Conservation (phyloP, 1,284 basidiomycete genomes). For the Ganoderma lucidum region DNA sequence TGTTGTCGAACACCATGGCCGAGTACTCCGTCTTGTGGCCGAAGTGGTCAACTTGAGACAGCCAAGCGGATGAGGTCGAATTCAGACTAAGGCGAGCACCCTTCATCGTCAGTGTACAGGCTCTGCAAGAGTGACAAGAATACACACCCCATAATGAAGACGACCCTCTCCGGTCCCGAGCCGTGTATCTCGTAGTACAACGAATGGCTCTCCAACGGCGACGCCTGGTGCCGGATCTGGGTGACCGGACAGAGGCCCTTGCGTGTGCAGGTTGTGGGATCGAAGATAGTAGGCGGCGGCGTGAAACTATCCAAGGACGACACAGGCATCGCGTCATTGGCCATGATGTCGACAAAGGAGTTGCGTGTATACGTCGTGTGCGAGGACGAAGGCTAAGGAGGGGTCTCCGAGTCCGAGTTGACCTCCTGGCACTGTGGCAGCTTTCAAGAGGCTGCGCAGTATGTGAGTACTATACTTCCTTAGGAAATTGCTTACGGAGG, state of each 20-base stretch:
- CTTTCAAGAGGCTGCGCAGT: background rate
- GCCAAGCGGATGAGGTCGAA: constrained; percentile 70
- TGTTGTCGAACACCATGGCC: constrained; percentile 86
- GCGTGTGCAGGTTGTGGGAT: constrained; percentile 62
- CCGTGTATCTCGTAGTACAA: constrained; percentile 84
- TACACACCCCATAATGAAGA: constrained; percentile 76
- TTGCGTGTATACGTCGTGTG: background rate
- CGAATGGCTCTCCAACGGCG: constrained; percentile 67
- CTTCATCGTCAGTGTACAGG: background rate
- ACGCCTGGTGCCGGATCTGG: constrained; percentile 56
- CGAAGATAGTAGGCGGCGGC: constrained; percentile 53
- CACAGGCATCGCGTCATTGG: constrained; percentile 21
- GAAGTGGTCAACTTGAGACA: constrained; percentile 66
- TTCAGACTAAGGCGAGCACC: constrained; percentile 52
- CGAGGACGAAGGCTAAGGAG: background rate
- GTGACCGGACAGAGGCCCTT: constrained; percentile 81
- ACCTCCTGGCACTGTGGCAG: background rate
- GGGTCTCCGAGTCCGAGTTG: background rate
- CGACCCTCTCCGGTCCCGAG: constrained; percentile 63
- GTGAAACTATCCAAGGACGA: constrained; percentile 14
- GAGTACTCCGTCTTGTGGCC: constrained; percentile 58
- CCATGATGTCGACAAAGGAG: background rate
- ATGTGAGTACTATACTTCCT: background rate
- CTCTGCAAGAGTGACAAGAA: background rate
- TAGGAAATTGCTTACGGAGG: no score